Evolutionary conservation across 768 basidiomycete species (phyloP).

Genomic region (Trametes cubensis): DNA sequence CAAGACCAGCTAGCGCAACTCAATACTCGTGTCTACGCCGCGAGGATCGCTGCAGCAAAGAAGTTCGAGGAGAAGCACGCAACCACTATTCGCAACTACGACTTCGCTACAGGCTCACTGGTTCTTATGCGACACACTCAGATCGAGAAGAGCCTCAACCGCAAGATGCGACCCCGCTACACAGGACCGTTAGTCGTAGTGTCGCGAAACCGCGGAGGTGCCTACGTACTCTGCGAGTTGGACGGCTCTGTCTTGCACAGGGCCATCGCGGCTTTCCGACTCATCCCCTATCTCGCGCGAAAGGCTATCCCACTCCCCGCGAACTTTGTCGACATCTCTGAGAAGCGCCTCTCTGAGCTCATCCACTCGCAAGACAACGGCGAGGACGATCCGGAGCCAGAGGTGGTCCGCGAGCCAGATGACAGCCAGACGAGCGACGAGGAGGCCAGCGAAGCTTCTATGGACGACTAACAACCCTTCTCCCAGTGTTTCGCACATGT

Average conservation of each 20-base stretch:
- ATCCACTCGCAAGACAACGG: conserved; percentile 1
- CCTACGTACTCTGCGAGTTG: conserved; percentile 27
- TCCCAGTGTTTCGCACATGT: not conserved
- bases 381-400: conserved; percentile 6
- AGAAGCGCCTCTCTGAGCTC: not conserved
- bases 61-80: not conserved
- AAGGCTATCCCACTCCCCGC: not conserved
- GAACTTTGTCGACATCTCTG: conserved; percentile 4
- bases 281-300: conserved; percentile 27
- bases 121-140: conserved; percentile 32
- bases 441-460: not conserved
- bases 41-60: conserved; percentile 4
- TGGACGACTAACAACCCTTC: not conserved
- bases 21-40: conserved; percentile 2
- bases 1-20: not conserved
- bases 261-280: conserved; percentile 22
- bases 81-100: conserved; percentile 25
- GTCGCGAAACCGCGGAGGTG: conserved; percentile 15
- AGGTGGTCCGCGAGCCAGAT: not conserved
- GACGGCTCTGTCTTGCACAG: conserved; percentile 25
- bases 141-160: conserved; percentile 26
- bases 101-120: conserved; percentile 30
- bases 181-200: conserved; percentile 30
- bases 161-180: conserved; percentile 29
- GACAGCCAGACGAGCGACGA: not conserved